These are phyloP conservation scores for Penicillium occitanis DNA, from an alignment of 2,329 filamentous ascomycete species.

Conservation along the genomic window DNA sequence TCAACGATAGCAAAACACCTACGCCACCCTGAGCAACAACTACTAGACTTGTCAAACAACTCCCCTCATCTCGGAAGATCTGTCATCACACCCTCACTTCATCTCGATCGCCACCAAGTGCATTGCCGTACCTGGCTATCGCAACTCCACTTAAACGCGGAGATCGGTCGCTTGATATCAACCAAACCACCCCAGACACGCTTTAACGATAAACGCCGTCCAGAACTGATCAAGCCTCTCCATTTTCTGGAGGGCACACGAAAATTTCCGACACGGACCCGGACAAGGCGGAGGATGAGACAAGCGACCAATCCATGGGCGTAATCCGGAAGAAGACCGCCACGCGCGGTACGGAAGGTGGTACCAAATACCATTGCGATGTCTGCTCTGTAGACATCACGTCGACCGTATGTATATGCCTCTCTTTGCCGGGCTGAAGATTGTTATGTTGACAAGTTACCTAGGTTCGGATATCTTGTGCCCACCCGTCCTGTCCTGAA, in stretches of 20 bases:
- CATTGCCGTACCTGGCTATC: conserved; percentile 8
- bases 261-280: conserved; percentile 34
- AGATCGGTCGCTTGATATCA: conserved; percentile 14
- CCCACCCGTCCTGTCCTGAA: conserved; percentile 77
- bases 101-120: conserved; percentile 4
- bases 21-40: not conserved
- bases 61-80: not conserved
- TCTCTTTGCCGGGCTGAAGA: not conserved
- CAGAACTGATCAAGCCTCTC: conserved; percentile 26
- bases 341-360: conserved; percentile 78
- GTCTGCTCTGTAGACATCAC: conserved; percentile 96
- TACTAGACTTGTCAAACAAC: not conserved
- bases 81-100: conserved; percentile 1
- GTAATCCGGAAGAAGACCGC: conserved; percentile 96
- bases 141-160: conserved; percentile 19
- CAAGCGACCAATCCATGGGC: conserved; percentile 63
- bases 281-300: conserved; percentile 42
- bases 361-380: conserved; percentile 95
- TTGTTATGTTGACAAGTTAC: not conserved
- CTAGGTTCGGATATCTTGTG: conserved; percentile 92
- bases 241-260: conserved; percentile 32
- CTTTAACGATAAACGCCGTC: conserved; percentile 16
- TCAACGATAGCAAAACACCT: not conserved
- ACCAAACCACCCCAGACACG: not conserved
- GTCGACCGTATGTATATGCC: conserved; percentile 69